phyloP scores from a whole-genome alignment of 2,329 filamentous ascomycete genomes.

The Aspergillus sp. region DNA sequence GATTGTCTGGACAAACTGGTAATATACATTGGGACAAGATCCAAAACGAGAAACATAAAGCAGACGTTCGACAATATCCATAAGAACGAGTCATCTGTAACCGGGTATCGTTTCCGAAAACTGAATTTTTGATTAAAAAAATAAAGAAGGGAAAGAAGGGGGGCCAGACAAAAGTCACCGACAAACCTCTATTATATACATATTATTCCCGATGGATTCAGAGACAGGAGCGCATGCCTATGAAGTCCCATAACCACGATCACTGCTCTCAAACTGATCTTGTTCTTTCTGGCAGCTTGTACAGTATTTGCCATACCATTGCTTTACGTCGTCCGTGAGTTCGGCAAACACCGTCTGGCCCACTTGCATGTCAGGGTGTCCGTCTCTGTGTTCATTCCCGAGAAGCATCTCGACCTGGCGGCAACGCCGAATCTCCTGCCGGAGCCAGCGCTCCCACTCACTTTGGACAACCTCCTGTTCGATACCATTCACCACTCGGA shows the following conservation, averaged over 20 bases:
- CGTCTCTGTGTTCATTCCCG: conserved; percentile 14
- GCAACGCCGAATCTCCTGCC: conserved; percentile 69
- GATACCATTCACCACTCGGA: conserved; percentile 81
- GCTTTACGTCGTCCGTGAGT: conserved; percentile 40
- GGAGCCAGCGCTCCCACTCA: conserved; percentile 90
- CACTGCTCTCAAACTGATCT: conserved; percentile 18
- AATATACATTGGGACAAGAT: not conserved
- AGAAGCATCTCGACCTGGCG: conserved; percentile 50
- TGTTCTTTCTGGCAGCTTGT: conserved; percentile 48
- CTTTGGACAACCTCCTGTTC: conserved; percentile 77
- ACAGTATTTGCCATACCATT: conserved; percentile 56
- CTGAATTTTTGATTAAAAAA: not conserved
- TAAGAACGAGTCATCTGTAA: not conserved
- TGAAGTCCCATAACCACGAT: conserved; percentile 14
- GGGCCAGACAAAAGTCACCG: not conserved
- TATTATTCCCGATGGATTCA: not conserved
- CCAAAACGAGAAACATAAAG: not conserved
- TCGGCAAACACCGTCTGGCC: conserved; percentile 25
- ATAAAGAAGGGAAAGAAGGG: conserved; percentile 5
- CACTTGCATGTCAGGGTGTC: conserved; percentile 15
- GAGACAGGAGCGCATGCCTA: not conserved
- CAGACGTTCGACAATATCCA: too few species aligned
- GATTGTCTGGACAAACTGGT: not conserved
- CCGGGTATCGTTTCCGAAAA: not conserved
- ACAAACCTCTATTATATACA: not conserved